Base-by-base conservation (phyloP, 2,329 filamentous ascomycete genomes). In the Colletotrichum viniferum region DNA sequence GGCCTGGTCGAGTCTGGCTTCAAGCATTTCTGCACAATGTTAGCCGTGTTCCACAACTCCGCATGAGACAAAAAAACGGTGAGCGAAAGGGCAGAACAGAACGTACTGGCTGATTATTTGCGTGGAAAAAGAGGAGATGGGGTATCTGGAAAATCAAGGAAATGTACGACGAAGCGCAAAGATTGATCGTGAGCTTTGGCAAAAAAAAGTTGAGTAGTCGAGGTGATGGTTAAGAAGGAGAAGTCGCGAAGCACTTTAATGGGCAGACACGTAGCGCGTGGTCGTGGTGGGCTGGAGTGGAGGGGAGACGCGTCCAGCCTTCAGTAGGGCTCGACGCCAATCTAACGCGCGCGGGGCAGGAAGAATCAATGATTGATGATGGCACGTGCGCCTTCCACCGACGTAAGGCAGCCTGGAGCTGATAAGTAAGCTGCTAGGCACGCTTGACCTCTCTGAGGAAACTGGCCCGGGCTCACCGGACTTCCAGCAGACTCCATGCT, bases 1-100 rank as follows among this genome's bases (percentile, higher is more conserved):
- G 78, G 97, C 96, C 90, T 98, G 96, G 85, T 97, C 94, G 86
- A 99, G 92, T 88, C 96, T 94, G 92, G 97, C 97, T 92, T 99
- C 97, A 89, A 99, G 93, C 96, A 98, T 91, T 78, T 84, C 88
- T 89, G 82, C 77, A 60, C 70, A 70, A 69, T 56, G 32, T 79
- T 69, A 79, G 71, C n/a, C 90, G 24, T 92, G 28, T 30, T 4
- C 24, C 60, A 32, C 58, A 43, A n/a, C 12, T 36, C 21, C 18
- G 48, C 21, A 8, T 14, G n/a, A 64, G 5, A 28, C 58, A 24
- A 24, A 36, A 24, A 66, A n/a, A 60, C 69, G 66, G 61, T 58
- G 43, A 55, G 60, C 30, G 61, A 18, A 12, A 36, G n/a, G 9
- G 4, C 30, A 24, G 32, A 2, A 68, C 1, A 12, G 16, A 18